Conservation (phyloP, 371 early-diverging fungal species). For the Mucor sp. region DNA sequence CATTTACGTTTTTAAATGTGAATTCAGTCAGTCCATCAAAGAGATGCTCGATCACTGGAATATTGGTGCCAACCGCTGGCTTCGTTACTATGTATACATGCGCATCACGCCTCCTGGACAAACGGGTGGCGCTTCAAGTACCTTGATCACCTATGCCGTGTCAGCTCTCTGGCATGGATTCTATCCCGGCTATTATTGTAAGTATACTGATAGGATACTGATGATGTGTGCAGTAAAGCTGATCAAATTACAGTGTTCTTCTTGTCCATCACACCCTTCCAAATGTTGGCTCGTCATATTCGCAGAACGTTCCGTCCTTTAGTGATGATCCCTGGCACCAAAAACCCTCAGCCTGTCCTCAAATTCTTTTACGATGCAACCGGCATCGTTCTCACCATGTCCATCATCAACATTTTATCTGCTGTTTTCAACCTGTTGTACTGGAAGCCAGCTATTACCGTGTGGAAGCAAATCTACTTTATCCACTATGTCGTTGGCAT, state of each 20-base stretch:
- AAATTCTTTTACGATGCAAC: constrained; percentile 63
- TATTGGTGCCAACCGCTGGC: constrained; percentile 81
- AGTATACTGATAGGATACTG: constrained; percentile 25
- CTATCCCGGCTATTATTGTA: constrained; percentile 79
- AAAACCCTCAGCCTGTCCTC: constrained; percentile 21
- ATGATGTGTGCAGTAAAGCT: not conserved
- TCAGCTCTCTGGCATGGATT: constrained; percentile 94
- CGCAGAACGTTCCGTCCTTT: constrained; percentile 69
- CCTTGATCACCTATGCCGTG: constrained; percentile 67
- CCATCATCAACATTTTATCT: constrained; percentile 65
- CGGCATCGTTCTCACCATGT: constrained; percentile 64
- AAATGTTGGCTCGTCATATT: constrained; percentile 46
- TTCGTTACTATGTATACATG: constrained; percentile 75
- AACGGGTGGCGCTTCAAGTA: constrained; percentile 56
- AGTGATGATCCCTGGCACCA: constrained; percentile 44
- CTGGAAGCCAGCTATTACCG: constrained; percentile 46
- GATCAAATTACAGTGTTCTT: constrained; percentile 46
- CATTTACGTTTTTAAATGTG: constrained; percentile 68
- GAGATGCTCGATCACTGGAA: constrained; percentile 80
- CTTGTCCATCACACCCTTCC: constrained; percentile 53
- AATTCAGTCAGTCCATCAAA: constrained; percentile 69
- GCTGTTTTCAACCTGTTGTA: constrained; percentile 68
- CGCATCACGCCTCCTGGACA: constrained; percentile 57
- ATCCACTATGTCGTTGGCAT: constrained; percentile 32
- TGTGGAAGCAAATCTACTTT: constrained; percentile 63